Evolutionary conservation across 2,329 filamentous ascomycete species (phyloP), one percentile per base, ranked within the genome.

Genomic region (Phialophora macrospora): DNA sequence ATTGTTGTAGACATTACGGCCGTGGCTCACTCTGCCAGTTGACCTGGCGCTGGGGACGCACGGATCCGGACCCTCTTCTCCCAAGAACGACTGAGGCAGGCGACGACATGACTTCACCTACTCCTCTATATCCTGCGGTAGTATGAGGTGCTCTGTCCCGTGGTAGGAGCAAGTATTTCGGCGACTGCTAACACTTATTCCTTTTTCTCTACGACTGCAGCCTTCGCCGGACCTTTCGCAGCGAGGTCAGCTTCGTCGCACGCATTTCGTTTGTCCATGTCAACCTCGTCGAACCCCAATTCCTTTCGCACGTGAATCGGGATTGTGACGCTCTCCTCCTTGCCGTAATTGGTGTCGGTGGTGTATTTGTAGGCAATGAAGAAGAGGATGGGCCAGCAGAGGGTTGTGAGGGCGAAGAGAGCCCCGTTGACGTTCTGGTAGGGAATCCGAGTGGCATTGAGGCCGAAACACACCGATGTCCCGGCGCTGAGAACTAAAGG

Each of bases 271-370:
- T 55, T 55, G 51, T 55, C 51, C 51, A 58, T 22, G 30, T 34
- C 38, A 24, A 38, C 20, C 30, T 24, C 38, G n/a, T 58, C 55
- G 30, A 58, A 38, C 0, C 49, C 58, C 46, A 61, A 14, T 32
- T 61, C 58, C 46, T 54, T 52, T 44, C 46, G 58, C n/a, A 61
- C 46, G 32, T 54, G 58, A 1, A 61, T 32, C 8, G 58, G 58
- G 26, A 61, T 44, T 24, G 32, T 55, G 32, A 61, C 58, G 22
- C 20, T 44, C 44, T 62, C 59, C 48, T 62, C 59, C 48, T 28
- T 62, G 32, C 59, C 59, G 34, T 62, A 62, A 22, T 55, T 62
- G 48, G 59, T 62, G 24, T 62, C 59, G 11, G 59, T 62, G 20
- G 59, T 34, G 24, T 55, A 44, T n/a, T 44, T 54, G 22, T 55